Base-by-base conservation (phyloP, 345 rosid species). In the Citrus inodora region DNA sequence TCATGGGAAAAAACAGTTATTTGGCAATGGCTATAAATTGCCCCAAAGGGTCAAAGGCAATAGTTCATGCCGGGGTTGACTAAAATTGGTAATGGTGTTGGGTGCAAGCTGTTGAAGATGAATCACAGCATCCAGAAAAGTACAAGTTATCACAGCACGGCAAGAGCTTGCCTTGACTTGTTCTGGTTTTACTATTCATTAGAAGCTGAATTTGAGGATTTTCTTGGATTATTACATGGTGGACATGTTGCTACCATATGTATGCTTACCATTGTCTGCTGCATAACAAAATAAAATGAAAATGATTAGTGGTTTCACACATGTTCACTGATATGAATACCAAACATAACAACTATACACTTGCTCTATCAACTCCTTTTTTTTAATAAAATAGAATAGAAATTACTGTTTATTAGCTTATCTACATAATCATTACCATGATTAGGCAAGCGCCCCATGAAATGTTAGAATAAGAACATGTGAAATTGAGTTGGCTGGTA, bases 141-240 rank as follows among this genome's bases (percentile, higher is more conserved):
- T 14, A 76, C 10, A 76, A 55, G 17, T 7, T n/a, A 37, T 64
- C 25, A 55, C 55, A 76, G 71, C 63, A 53, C n/a, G 64, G 55
- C 73, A 33, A 75, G 55, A 76, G 37, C 7, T 55, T 67, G 10
- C 73, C 64, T 55, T 16, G 63, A 51, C 71, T 64, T 64, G n/a
- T 55, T 76, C 73, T 67, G 66, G 60, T 33, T 75, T 3, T 66
- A 24, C 9, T 67, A 55, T 66, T 55, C 65, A 51, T 65, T 51
- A 42, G 55, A 55, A 67, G 55, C 65, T 7, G 65, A 55, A 14
- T 76, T 30, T 65, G 19, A 16, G 53, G 46, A 25, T 32, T 75
- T 76, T 51, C 71, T 35, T 51, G 73, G 72, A 76, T 27, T 24
- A 35, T 66, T 66, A 2, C 53, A 53, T 19, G 19, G 51, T 2